Conservation (phyloP, 495 filamentous ascomycete genomes). For the Penicillium coffeae region DNA sequence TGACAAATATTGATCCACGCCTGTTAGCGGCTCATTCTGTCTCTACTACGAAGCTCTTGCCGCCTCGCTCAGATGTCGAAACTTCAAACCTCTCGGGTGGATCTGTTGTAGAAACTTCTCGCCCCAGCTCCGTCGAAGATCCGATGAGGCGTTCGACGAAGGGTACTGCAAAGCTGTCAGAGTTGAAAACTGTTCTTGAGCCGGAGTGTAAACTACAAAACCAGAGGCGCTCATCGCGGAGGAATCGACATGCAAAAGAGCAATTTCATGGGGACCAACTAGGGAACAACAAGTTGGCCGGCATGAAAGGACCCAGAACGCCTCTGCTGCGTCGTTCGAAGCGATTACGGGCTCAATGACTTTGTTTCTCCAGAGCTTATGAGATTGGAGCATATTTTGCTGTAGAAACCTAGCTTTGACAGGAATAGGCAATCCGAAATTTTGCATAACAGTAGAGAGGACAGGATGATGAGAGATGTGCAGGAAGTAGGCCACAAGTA, state of each 20-base stretch:
- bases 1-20: slow-evolving; percentile 20
- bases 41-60: slow-evolving; percentile 1
- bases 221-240: slow-evolving; percentile 11
- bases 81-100: slow-evolving; percentile 8
- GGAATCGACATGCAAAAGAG: slow-evolving; percentile 3
- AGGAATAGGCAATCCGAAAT: too few species aligned
- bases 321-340: slow-evolving; percentile 12
- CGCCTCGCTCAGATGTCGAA: slow-evolving; percentile 4
- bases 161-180: slow-evolving; percentile 12
- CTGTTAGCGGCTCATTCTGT: slow-evolving; percentile 8
- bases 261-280: background rate
- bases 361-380: background rate
- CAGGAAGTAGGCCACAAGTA: too few species aligned
- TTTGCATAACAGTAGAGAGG: too few species aligned
- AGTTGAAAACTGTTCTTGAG: background rate
- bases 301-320: slow-evolving; percentile 4
- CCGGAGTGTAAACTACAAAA: slow-evolving; percentile 6
- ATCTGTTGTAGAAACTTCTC: slow-evolving; percentile 4
- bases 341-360: slow-evolving; percentile 6
- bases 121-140: slow-evolving; percentile 9
- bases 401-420: too few species aligned
- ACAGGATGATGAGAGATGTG: too few species aligned
- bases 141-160: slow-evolving; percentile 9
- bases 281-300: background rate
- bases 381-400: too few species aligned